phyloP scores from a whole-genome alignment of 2,329 filamentous ascomycete genomes.

The Aspergillus amoenus region DNA sequence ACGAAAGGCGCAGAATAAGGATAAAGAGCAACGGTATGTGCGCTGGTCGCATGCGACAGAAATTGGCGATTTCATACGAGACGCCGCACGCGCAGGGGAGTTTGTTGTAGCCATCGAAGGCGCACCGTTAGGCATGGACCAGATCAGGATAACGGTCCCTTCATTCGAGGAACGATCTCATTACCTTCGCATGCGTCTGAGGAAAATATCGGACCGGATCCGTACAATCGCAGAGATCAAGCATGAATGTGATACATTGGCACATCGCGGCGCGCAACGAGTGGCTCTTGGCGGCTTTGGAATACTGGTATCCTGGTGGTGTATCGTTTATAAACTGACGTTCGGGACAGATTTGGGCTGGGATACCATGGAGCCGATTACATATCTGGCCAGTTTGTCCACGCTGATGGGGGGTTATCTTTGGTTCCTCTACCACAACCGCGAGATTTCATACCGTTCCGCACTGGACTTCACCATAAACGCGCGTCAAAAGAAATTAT shows the following conservation, averaged over 20 bases:
- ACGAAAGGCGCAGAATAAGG: constrained; percentile 45
- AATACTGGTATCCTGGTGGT: constrained; percentile 76
- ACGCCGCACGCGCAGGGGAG: constrained; percentile 79
- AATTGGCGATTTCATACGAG: constrained; percentile 89
- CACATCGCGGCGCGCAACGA: constrained; percentile 73
- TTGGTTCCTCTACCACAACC: constrained; percentile 91
- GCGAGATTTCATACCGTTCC: constrained; percentile 81
- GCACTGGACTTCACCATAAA: constrained; percentile 86
- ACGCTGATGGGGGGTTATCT: constrained; percentile 87
- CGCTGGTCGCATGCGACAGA: constrained; percentile 88
- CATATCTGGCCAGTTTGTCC: constrained; percentile 81
- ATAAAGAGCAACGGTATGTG: constrained; percentile 61
- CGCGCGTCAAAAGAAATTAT: constrained; percentile 72
- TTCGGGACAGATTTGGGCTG: constrained; percentile 76
- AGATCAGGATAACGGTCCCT: constrained; percentile 75
- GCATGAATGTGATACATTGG: constrained; percentile 74
- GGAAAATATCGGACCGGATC: constrained; percentile 69
- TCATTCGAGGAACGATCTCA: constrained; percentile 89
- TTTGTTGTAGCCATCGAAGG: constrained; percentile 84
- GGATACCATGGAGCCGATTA: constrained; percentile 89
- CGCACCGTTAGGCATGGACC: constrained; percentile 58
- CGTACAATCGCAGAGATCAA: constrained; percentile 71
- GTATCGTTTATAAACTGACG: constrained; percentile 68
- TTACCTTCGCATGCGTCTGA: constrained; percentile 75
- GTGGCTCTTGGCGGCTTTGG: constrained; percentile 79